Conservation (phyloP, 2,329 filamentous ascomycete genomes). For the Claviceps purpurea region DNA sequence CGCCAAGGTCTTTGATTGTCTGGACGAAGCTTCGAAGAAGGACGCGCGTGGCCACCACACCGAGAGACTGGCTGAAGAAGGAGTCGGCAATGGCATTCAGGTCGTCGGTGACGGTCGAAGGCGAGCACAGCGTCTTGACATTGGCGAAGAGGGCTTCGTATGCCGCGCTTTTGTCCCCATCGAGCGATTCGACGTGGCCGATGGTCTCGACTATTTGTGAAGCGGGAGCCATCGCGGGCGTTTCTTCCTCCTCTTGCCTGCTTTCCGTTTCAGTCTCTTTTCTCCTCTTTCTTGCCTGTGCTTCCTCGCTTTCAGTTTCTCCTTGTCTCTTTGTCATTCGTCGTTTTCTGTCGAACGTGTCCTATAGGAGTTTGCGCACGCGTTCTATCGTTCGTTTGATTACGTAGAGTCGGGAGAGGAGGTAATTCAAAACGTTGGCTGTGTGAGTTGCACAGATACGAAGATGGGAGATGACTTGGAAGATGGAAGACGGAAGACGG, state of each 20-base stretch:
- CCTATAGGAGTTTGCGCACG: too few species aligned
- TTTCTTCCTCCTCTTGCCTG: background rate
- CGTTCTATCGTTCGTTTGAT: too few species aligned
- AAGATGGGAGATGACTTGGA: too few species aligned
- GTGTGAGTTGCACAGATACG: too few species aligned
- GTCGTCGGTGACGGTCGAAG: constrained; percentile 33
- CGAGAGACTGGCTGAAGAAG: constrained; percentile 55
- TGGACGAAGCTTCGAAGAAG: constrained; percentile 55
- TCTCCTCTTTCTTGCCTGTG: too few species aligned
- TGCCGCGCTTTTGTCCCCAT: constrained; percentile 28
- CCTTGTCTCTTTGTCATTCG: too few species aligned
- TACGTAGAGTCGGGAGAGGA: too few species aligned
- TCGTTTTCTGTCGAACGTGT: too few species aligned
- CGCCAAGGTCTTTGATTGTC: constrained; percentile 46
- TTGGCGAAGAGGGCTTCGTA: constrained; percentile 34
- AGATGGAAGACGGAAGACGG: too few species aligned
- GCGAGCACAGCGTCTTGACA: constrained; percentile 27
- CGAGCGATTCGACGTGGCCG: constrained; percentile 22
- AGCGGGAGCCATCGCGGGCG: constrained; percentile 21
- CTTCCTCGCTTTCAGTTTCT: too few species aligned
- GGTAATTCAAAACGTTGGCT: too few species aligned
- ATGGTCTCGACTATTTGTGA: constrained; percentile 31
- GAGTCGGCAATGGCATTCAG: constrained; percentile 54
- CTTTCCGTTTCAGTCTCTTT: background rate
- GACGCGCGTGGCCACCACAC: constrained; percentile 61